Percentiles rank a stretch among this genome's conserved stretches.
These are phyloP conservation scores for Hyphopichia pseudoburtonii DNA, from an alignment of 1,139 yeast genomes.

Conservation along the genomic window DNA sequence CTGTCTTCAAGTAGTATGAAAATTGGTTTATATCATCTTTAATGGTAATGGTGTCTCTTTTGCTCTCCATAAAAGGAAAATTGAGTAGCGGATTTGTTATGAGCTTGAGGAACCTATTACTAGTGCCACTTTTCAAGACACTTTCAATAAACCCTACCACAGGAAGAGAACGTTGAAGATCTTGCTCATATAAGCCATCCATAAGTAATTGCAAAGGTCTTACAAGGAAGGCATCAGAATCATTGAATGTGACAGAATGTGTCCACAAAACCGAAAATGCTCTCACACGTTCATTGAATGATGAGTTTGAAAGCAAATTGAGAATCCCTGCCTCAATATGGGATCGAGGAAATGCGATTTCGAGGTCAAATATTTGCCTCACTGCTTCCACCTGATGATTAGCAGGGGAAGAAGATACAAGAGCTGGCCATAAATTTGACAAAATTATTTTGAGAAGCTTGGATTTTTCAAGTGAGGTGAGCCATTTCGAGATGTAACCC, in stretches of 20 bases:
- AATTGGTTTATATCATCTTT: conserved; percentile 60
- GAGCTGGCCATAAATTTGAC: conserved; percentile 46
- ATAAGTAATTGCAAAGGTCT: conserved; percentile 69
- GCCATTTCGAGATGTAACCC: conserved; percentile 28
- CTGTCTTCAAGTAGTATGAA: conserved; percentile 52
- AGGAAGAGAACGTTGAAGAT: conserved; percentile 42
- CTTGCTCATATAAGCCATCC: conserved; percentile 54
- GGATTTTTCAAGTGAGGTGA: conserved; percentile 25
- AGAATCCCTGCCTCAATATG: conserved; percentile 63
- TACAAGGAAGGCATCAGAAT: conserved; percentile 48
- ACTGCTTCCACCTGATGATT: conserved; percentile 64
- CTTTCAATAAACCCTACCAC: conserved; percentile 58
- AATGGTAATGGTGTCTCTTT: conserved; percentile 13
- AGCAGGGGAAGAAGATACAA: conserved; percentile 45
- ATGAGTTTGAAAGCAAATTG: conserved; percentile 42
- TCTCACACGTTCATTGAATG: conserved; percentile 35
- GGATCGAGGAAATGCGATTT: conserved; percentile 31
- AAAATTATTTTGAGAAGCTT: conserved; percentile 36
- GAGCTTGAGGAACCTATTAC: conserved; percentile 60
- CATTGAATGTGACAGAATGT: conserved; percentile 46
- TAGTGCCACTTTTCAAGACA: conserved; percentile 52
- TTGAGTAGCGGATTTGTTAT: conserved; percentile 50
- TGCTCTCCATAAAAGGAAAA: conserved; percentile 31
- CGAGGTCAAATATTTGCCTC: conserved; percentile 48
- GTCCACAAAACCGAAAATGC: conserved; percentile 62